Conservation (phyloP, 108 stramenopile species). For the Heterococcus sp. region DNA sequence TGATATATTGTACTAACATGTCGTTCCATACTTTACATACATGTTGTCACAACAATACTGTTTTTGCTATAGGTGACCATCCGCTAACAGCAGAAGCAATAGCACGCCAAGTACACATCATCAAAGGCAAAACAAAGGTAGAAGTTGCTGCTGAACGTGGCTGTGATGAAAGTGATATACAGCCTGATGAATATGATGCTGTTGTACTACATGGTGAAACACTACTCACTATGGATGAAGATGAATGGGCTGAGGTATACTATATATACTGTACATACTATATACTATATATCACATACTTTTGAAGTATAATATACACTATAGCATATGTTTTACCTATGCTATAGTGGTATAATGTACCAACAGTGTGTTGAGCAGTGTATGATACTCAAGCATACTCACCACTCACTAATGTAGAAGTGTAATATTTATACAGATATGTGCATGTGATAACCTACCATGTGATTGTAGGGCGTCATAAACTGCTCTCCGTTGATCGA, state of each 20-base stretch:
- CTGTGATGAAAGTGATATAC: slow-evolving; percentile 1
- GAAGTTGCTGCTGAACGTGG: slow-evolving; percentile 10
- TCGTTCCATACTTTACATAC: no score
- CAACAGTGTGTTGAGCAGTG: no score
- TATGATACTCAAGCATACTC: no score
- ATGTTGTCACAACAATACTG: no score
- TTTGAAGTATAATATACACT: background rate
- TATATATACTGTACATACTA: background rate
- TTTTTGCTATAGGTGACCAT: slow-evolving; percentile 95
- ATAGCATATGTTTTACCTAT: no score
- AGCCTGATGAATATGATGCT: slow-evolving; percentile 9
- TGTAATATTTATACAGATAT: no score
- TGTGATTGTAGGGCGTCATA: no score
- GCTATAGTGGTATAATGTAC: no score
- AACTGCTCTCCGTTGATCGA: no score
- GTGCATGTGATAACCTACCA: no score
- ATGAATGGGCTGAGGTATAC: background rate
- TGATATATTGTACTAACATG: no score
- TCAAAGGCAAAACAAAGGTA: slow-evolving; percentile 9
- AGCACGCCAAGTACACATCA: slow-evolving; percentile 55
- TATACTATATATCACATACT: background rate
- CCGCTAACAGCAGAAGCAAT: slow-evolving; percentile 86
- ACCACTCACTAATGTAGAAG: no score
- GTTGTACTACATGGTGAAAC: slow-evolving; percentile 17
- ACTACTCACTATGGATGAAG: background rate